phyloP scores from a whole-genome alignment of 2,329 filamentous ascomycete species.

The Neonectria faginata region DNA sequence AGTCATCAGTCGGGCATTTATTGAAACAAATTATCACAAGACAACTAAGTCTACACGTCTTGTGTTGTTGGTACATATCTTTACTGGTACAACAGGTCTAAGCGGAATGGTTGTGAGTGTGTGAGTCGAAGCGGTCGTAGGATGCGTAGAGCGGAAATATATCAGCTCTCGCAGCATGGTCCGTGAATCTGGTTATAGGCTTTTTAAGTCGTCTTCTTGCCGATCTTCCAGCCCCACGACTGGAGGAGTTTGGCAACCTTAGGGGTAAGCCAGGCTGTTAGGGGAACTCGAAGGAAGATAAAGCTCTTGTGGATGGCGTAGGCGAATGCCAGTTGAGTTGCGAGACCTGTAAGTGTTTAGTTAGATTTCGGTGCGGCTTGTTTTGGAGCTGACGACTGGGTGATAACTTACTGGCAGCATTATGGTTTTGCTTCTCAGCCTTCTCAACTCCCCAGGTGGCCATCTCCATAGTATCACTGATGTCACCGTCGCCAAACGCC shows the following conservation, averaged over 20 bases:
- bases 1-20: slow-evolving; percentile 14
- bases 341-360: slow-evolving; percentile 61
- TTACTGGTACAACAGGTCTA: slow-evolving; percentile 23
- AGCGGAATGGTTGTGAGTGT: slow-evolving; percentile 9
- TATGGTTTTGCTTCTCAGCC: slow-evolving; percentile 69
- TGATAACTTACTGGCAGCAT: slow-evolving; percentile 77
- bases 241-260: slow-evolving; percentile 93
- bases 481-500: slow-evolving; percentile 56
- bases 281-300: slow-evolving; percentile 93
- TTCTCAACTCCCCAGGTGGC: slow-evolving; percentile 72
- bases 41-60: slow-evolving; percentile 17
- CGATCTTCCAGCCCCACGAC: slow-evolving; percentile 94
- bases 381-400: slow-evolving; percentile 5
- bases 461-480: slow-evolving; percentile 62
- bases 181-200: background rate
- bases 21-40: slow-evolving; percentile 9
- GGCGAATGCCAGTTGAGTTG: slow-evolving; percentile 88
- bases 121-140: background rate
- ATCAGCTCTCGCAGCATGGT: background rate
- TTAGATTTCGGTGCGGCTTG: slow-evolving; percentile 38
- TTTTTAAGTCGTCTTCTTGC: slow-evolving; percentile 66
- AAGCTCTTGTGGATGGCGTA: slow-evolving; percentile 99
- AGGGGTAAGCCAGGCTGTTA: slow-evolving; percentile 90
- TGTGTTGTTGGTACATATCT: slow-evolving; percentile 23
- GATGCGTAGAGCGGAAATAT: background rate